These are phyloP conservation scores for Xylaria scruposa DNA, from an alignment of 495 filamentous ascomycete species.

Conservation along the genomic window DNA sequence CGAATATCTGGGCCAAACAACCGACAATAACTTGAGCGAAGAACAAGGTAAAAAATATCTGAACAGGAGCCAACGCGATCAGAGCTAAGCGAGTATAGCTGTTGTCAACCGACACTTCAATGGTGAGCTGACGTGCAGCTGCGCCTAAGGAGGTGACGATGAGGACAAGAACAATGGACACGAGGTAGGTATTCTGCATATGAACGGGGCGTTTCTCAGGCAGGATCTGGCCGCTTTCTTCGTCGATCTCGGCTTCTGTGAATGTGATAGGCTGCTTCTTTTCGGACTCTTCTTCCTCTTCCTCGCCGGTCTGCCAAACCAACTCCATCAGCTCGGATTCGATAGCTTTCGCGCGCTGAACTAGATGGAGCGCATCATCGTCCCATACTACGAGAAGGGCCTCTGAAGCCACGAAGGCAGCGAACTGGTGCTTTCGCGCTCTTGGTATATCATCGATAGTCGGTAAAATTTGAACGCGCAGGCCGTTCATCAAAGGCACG, in stretches of 20 bases:
- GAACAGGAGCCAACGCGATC: constrained; percentile 67
- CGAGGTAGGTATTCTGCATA: constrained; percentile 70
- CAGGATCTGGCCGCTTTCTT: constrained; percentile 70
- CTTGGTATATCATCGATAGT: constrained; percentile 70
- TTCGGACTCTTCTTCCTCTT: constrained; percentile 53
- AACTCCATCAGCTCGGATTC: constrained; percentile 76
- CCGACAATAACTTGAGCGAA: constrained; percentile 78
- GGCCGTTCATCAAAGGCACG: constrained; percentile 76
- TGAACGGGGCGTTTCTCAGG: constrained; percentile 69
- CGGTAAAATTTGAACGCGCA: constrained; percentile 75
- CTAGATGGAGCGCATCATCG: constrained; percentile 72
- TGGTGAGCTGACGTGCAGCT: constrained; percentile 69
- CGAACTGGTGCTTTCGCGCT: constrained; percentile 76
- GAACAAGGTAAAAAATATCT: constrained; percentile 82
- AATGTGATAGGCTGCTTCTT: constrained; percentile 53
- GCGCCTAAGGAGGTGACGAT: constrained; percentile 69
- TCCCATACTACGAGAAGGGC: constrained; percentile 76
- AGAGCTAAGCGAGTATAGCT: constrained; percentile 67
- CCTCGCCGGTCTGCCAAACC: constrained; percentile 66
- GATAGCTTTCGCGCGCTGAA: constrained; percentile 69
- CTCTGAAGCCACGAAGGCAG: constrained; percentile 75
- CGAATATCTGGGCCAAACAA: constrained; percentile 75
- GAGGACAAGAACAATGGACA: constrained; percentile 67
- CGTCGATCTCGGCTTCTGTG: constrained; percentile 65
- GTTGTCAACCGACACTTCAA: constrained; percentile 69